These are phyloP conservation scores for Flaveria bidentis DNA, from an alignment of 129 eudicot genomes.

Conservation along the genomic window DNA sequence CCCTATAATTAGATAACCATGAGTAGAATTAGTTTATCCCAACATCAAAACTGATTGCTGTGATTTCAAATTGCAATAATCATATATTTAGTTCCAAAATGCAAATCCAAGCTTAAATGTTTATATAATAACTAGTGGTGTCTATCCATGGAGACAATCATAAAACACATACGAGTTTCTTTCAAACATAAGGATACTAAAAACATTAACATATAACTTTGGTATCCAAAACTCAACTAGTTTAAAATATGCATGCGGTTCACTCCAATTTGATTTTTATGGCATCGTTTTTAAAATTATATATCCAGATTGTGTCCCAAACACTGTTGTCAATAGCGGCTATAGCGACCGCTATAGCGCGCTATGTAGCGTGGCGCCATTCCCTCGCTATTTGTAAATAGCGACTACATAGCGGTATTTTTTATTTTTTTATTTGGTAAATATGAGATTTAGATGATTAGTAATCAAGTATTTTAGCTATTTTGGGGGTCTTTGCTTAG, in stretches of 20 bases:
- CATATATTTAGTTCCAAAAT: not conserved
- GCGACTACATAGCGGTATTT: no score
- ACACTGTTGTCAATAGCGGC: no score
- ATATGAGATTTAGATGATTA: no score
- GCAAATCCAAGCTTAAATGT: not conserved
- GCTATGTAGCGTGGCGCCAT: no score
- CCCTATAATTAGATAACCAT: not conserved
- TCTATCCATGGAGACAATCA: not conserved
- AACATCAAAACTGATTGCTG: not conserved
- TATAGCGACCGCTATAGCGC: no score
- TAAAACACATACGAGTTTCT: not conserved
- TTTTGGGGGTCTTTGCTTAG: no score
- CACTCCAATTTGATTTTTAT: not conserved
- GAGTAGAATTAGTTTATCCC: not conserved
- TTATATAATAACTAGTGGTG: not conserved
- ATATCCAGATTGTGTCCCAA: slow-evolving; percentile 13
- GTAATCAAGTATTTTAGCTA: no score
- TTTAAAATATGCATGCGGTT: not conserved
- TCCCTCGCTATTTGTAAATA: no score
- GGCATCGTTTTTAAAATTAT: not conserved
- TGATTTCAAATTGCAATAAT: not conserved
- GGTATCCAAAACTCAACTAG: slow-evolving; percentile 15
- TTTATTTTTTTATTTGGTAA: no score
- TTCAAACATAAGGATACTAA: not conserved
- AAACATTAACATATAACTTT: not conserved